These are phyloP conservation scores for Lichina pygmaea DNA, from an alignment of 495 filamentous ascomycete species.

Conservation along the genomic window DNA sequence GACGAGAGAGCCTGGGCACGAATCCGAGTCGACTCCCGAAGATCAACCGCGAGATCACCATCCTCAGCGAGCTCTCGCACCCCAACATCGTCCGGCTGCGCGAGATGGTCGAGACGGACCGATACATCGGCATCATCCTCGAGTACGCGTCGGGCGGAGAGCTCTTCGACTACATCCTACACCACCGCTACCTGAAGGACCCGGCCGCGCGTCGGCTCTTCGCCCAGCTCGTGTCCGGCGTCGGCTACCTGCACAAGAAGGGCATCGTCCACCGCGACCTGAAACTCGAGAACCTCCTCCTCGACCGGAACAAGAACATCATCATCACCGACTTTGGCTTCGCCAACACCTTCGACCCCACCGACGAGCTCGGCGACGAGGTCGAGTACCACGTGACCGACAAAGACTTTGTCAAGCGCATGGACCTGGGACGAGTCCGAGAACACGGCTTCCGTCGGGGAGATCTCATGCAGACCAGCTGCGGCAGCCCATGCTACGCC, in stretches of 20 bases:
- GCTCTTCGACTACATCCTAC: slow-evolving; percentile 93
- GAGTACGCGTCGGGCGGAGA: slow-evolving; percentile 96
- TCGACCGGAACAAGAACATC: slow-evolving; percentile 92
- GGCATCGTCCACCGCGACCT: slow-evolving; percentile 95
- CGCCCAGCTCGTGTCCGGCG: slow-evolving; percentile 85
- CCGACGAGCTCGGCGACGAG: slow-evolving; percentile 69
- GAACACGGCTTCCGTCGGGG: slow-evolving; percentile 31
- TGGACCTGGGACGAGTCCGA: slow-evolving; percentile 39
- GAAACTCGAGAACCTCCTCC: slow-evolving; percentile 85
- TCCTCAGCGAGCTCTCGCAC: slow-evolving; percentile 62
- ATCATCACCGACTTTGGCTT: slow-evolving; percentile 99
- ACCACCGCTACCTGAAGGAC: slow-evolving; percentile 89
- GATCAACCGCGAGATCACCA: slow-evolving; percentile 88
- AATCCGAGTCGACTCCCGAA: slow-evolving; percentile 79
- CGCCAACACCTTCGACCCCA: slow-evolving; percentile 84
- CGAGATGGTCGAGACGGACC: slow-evolving; percentile 94
- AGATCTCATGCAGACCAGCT: slow-evolving; percentile 61
- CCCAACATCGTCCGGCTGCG: slow-evolving; percentile 93
- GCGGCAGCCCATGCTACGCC: slow-evolving; percentile 78
- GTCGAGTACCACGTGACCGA: slow-evolving; percentile 63
- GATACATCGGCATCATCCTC: slow-evolving; percentile 91
- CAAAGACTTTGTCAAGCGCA: slow-evolving; percentile 56
- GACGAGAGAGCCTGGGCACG: slow-evolving; percentile 58
- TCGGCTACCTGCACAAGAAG: slow-evolving; percentile 96
- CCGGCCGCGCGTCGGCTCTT: slow-evolving; percentile 72